Percentiles rank a stretch among this genome's conserved stretches.
Conservation (phyloP, 2,329 filamentous ascomycete species). For the Botrytis squamosa region DNA sequence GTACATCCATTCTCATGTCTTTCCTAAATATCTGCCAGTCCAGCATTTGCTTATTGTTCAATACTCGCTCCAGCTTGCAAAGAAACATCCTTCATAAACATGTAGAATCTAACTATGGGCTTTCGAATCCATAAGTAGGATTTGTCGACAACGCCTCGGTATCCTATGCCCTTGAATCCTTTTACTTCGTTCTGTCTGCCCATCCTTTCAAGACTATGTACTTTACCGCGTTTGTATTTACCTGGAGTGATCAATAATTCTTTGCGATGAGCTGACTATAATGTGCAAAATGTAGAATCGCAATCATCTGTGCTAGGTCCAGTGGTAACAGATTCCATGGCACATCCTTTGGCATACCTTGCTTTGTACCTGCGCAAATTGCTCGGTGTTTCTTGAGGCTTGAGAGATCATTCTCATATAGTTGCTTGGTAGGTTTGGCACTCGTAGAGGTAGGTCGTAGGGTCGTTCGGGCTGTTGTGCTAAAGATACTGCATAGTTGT, state of each 20-base stretch:
- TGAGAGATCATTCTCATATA: neutral
- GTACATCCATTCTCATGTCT: neutral
- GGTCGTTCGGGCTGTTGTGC: too few relatives aligned
- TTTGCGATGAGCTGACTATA: neutral
- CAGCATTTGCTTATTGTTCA: too few relatives aligned
- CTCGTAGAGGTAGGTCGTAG: too few relatives aligned
- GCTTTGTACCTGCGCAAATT: neutral
- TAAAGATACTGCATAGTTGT: too few relatives aligned
- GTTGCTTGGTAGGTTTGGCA: too few relatives aligned
- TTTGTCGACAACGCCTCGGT: neutral
- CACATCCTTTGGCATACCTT: neutral
- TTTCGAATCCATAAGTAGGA: too few relatives aligned
- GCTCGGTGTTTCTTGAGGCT: too few relatives aligned
- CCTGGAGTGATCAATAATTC: neutral
- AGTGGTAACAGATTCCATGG: neutral
- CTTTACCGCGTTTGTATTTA: neutral
- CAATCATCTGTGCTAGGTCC: neutral
- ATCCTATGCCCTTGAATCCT: too few relatives aligned
- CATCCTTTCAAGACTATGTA: neutral
- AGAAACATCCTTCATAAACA: neutral
- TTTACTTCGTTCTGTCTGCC: neutral
- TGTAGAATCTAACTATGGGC: neutral
- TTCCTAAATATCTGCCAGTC: neutral
- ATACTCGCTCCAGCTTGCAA: too few relatives aligned
- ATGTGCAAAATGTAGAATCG: neutral